phyloP scores from a whole-genome alignment of 768 basidiomycete species.

The Amanita polypyramis region DNA sequence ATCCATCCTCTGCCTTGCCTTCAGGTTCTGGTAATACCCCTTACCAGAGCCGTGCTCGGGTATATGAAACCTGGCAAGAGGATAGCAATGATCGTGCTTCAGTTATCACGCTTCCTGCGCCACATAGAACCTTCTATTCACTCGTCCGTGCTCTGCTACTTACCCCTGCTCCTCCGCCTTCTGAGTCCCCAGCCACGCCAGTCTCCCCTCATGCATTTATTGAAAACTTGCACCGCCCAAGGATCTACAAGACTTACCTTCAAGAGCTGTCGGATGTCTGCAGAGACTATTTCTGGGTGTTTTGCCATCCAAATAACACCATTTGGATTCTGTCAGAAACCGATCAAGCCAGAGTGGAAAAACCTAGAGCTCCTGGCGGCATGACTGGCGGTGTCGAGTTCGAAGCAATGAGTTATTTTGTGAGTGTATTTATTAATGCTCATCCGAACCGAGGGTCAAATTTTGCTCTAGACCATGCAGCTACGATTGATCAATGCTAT shows the following conservation, averaged over 20 bases:
- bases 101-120: slow-evolving; percentile 56
- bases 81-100: slow-evolving; percentile 26
- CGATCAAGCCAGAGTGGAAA: slow-evolving; percentile 78
- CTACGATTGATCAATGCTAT: slow-evolving; percentile 80
- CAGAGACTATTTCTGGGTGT: slow-evolving; percentile 93
- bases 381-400: slow-evolving; percentile 99
- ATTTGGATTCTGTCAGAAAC: slow-evolving; percentile 83
- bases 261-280: slow-evolving; percentile 62
- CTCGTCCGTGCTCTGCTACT: slow-evolving; percentile 70
- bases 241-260: slow-evolving; percentile 28
- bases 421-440: slow-evolving; percentile 27
- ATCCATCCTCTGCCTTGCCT: slow-evolving; percentile 62
- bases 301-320: slow-evolving; percentile 90
- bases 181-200: slow-evolving; percentile 23
- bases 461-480: slow-evolving; percentile 61
- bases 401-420: slow-evolving; percentile 94
- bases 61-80: slow-evolving; percentile 51
- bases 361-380: slow-evolving; percentile 88
- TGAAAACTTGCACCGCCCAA: slow-evolving; percentile 28
- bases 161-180: slow-evolving; percentile 26
- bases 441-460: background rate
- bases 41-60: slow-evolving; percentile 21
- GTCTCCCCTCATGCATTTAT: slow-evolving; percentile 68
- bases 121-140: slow-evolving; percentile 64
- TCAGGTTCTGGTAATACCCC: slow-evolving; percentile 24